phyloP scores from a whole-genome alignment of 192 early-diverging fungal species.

The Chytriomyces hyalinus region DNA sequence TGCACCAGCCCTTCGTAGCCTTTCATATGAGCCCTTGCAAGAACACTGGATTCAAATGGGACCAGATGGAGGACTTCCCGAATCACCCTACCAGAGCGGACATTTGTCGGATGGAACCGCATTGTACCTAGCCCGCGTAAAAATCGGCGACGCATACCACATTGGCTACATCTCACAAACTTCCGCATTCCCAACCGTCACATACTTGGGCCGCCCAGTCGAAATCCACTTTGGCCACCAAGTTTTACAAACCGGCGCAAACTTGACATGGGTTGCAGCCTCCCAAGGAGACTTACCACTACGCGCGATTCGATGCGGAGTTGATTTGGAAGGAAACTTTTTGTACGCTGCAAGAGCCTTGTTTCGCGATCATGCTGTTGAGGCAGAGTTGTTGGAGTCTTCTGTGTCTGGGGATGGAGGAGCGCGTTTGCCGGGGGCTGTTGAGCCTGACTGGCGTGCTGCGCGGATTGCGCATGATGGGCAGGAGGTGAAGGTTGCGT shows the following conservation, averaged over 20 bases:
- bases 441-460: background rate
- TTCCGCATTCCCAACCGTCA: background rate
- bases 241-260: background rate
- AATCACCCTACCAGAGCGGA: background rate
- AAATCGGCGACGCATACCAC: slow-evolving; percentile 4
- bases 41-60: slow-evolving; percentile 3
- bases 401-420: background rate
- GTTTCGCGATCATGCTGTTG: background rate
- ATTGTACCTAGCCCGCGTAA: slow-evolving; percentile 11
- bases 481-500: background rate
- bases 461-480: slow-evolving; percentile 9
- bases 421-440: background rate
- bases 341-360: background rate
- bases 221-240: slow-evolving; percentile 13
- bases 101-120: background rate
- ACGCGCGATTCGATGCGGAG: background rate
- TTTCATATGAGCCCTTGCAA: background rate
- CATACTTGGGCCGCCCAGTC: slow-evolving; percentile 3
- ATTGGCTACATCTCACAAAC: slow-evolving; percentile 1
- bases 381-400: background rate
- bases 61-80: background rate
- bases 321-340: slow-evolving; percentile 12
- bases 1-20: background rate
- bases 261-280: background rate
- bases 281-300: background rate